phyloP scores from a whole-genome alignment of 2,329 filamentous ascomycete species.

The Epichloe baconii region DNA sequence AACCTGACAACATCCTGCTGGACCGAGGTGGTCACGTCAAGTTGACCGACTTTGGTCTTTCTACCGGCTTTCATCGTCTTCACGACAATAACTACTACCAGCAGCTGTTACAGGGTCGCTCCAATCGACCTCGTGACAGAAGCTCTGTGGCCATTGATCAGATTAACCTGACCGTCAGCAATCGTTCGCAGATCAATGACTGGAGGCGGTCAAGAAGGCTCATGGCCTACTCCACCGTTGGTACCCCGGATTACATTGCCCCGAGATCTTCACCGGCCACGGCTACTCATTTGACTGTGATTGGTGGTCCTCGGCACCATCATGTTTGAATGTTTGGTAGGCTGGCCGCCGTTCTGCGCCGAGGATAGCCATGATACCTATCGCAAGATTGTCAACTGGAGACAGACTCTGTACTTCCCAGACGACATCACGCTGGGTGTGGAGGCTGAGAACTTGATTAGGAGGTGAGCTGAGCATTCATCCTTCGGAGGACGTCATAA shows the following conservation, averaged over 20 bases:
- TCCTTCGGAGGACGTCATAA: neutral
- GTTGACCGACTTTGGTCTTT: conserved; percentile 93
- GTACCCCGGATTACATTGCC: conserved; percentile 96
- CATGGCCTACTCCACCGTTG: conserved; percentile 96
- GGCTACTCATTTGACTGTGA: conserved; percentile 96
- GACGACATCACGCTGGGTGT: conserved; percentile 81
- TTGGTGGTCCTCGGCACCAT: conserved; percentile 99
- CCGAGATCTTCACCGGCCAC: conserved; percentile 93
- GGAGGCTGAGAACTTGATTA: conserved; percentile 84
- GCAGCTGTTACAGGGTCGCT: conserved; percentile 74
- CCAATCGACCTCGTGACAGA: conserved; percentile 63
- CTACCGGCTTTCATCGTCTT: conserved; percentile 93
- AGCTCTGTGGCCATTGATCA: conserved; percentile 94
- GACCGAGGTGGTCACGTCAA: conserved; percentile 96
- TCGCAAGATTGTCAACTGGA: conserved; percentile 98
- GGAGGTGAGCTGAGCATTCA: conserved; percentile 49
- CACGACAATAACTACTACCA: conserved; percentile 99
- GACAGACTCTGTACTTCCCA: conserved; percentile 88
- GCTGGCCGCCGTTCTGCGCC: conserved; percentile 97
- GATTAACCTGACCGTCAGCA: conserved; percentile 95
- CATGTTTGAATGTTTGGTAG: conserved; percentile 98
- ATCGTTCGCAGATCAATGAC: conserved; percentile 95
- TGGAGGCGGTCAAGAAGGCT: conserved; percentile 92
- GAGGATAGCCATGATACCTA: conserved; percentile 97
- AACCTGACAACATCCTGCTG: conserved; percentile 95